Base-by-base conservation (phyloP, 805 yeast species). In the Saccharomycopsis selenospora region DNA sequence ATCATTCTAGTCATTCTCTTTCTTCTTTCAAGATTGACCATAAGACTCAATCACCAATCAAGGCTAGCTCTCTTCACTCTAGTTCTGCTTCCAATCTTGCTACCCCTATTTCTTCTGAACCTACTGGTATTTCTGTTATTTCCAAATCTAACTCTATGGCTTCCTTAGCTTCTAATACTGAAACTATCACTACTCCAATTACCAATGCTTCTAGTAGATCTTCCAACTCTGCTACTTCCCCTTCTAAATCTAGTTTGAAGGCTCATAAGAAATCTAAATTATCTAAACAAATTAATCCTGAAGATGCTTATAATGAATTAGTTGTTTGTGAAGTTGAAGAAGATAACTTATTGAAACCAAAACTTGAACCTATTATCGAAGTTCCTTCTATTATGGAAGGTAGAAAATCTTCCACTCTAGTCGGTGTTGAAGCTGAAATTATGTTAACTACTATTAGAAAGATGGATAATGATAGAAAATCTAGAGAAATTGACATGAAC, bases 311-410 rank as follows among this genome's bases (percentile, higher is more conserved):
- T 33, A 14, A 14, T 33, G 20, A 33, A 14, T 14, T 33, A 10
- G 5, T 33, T 4, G 20, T 20, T 33, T 33, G 38, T 33, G 18
- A 17, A 14, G 18, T 33, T 4, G 38, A 33, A 33, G 38, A 33
- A 10, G 38, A 33, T 20, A 10, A 10, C 5, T 14, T 14, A 10
- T 14, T 14, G 18, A 33, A 20, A 33, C 20, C 25, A 3, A 29
- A 42, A 18, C 43, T 50, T 28, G 54, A 50, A 20, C 54, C 54
- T 10, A 50, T 50, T 22, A 26, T 47, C 27, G 54, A 50, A 28
- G 54, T 50, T 25, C 36, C 43, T 13, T 50, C 54, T 2, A 42
- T 50, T 11, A 30, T 29, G 33, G 51, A 50, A 22, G 42, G 50
- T 14, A 50, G 48, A 50, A 36, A 40, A n/a, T 46, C 50, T 8